Percentiles rank a stretch among this genome's conserved stretches.
Conservation (phyloP, 169 alveolate species). For the Plasmodium reichenowi region DNA sequence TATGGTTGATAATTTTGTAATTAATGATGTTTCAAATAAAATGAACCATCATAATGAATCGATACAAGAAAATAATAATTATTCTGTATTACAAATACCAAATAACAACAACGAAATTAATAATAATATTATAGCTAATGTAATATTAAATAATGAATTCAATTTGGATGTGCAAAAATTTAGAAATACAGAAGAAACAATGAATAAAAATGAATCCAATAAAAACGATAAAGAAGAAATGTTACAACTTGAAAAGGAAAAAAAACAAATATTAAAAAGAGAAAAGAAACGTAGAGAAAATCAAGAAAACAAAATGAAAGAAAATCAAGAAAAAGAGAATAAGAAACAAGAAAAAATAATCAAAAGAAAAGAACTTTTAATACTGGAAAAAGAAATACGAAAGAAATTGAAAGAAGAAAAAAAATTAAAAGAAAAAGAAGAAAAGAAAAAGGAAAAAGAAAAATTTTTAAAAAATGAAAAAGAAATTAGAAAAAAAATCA, state of each 20-base stretch:
- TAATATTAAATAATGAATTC: no score
- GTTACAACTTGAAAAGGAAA: background rate
- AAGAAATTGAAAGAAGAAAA: conserved; percentile 10
- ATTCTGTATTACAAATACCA: no score
- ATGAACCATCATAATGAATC: no score
- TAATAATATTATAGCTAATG: no score
- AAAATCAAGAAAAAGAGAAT: conserved; percentile 1
- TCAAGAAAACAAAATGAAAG: background rate
- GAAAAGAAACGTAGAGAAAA: background rate
- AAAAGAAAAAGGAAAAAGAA: conserved; percentile 3
- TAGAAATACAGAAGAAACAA: background rate
- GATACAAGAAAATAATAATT: no score
- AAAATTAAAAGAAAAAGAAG: background rate
- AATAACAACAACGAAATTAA: no score
- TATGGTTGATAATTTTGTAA: no score
- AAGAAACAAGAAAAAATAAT: background rate
- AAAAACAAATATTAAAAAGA: background rate
- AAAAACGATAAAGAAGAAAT: background rate
- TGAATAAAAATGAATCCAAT: background rate
- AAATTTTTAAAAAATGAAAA: background rate
- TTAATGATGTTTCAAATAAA: no score
- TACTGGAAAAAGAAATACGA: background rate
- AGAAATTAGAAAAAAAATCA: conserved; percentile 6
- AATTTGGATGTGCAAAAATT: background rate
- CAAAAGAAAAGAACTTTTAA: conserved; percentile 9